Evolutionary conservation across 2,329 filamentous ascomycete species (phyloP).

Genomic region (Ascochyta lentis): DNA sequence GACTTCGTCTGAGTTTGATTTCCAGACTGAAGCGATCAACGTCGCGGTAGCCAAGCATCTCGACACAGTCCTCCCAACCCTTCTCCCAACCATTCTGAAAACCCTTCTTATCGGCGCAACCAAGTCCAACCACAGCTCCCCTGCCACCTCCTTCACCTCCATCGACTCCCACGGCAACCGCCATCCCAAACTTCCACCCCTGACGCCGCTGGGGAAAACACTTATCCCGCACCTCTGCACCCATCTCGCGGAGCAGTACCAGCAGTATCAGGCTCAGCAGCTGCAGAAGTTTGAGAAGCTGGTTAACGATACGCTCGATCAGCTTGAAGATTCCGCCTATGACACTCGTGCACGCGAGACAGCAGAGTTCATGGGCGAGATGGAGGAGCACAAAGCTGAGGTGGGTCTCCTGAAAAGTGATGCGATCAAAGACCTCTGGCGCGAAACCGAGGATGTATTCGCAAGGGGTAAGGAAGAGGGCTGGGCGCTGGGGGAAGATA

Average conservation of each 20-base stretch:
- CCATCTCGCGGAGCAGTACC: constrained; percentile 11
- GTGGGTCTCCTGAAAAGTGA: constrained; percentile 3
- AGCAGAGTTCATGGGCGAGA: constrained; percentile 3
- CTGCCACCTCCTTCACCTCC: neutral
- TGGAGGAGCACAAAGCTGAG: constrained; percentile 7
- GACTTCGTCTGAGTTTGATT: neutral
- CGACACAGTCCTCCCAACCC: neutral
- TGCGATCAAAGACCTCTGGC: constrained; percentile 1
- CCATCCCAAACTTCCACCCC: constrained; percentile 3
- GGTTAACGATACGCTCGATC: neutral
- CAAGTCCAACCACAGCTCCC: neutral
- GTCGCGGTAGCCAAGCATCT: constrained; percentile 1
- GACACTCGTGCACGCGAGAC: constrained; percentile 3
- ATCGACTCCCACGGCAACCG: neutral
- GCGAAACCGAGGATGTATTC: neutral
- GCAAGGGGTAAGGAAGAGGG: neutral
- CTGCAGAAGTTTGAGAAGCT: constrained; percentile 6
- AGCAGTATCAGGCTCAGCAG: constrained; percentile 9
- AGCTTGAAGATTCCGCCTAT: neutral
- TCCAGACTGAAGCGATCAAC: constrained; percentile 3
- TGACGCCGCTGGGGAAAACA: constrained; percentile 2
- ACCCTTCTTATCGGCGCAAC: neutral
- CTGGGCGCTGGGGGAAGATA: neutral
- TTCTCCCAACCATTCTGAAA: neutral
- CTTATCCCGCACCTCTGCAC: constrained; percentile 7